These are phyloP conservation scores for Mucor indicus DNA, from an alignment of 371 early-diverging fungal species.

Conservation along the genomic window DNA sequence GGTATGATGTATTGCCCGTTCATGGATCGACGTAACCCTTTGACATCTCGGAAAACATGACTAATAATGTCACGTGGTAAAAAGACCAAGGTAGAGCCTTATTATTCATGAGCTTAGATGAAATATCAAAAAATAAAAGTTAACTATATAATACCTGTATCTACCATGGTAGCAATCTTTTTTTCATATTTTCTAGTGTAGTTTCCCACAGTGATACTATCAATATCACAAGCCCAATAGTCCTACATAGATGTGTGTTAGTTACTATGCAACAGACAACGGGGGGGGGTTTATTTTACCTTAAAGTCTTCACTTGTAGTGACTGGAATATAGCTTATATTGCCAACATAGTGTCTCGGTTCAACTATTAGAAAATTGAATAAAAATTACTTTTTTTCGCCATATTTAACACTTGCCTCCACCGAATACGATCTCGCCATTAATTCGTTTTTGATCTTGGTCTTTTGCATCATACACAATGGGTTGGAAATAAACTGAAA, in stretches of 20 bases:
- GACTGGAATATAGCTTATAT: constrained; percentile 27
- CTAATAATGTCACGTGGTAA: constrained; percentile 25
- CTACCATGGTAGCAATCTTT: constrained; percentile 25
- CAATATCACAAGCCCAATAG: constrained; percentile 44
- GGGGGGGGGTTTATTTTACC: too few species aligned
- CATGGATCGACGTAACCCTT: constrained; percentile 13
- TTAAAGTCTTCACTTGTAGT: constrained; percentile 16
- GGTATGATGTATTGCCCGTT: constrained; percentile 35
- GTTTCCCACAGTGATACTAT: constrained; percentile 24
- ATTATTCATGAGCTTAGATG: too few species aligned
- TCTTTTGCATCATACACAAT: constrained; percentile 4
- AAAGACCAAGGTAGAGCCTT: constrained; percentile 37
- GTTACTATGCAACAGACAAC: too few species aligned
- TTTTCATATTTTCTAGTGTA: constrained; percentile 3
- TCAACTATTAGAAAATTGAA: too few species aligned
- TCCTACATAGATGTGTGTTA: too few species aligned
- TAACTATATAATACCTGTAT: too few species aligned
- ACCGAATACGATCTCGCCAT: constrained; percentile 44
- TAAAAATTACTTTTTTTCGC: neutral
- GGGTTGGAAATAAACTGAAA: constrained; percentile 42
- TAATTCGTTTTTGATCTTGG: constrained; percentile 16
- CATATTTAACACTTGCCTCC: constrained; percentile 20
- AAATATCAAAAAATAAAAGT: too few species aligned
- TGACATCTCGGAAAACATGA: constrained; percentile 12
- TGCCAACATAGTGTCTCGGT: constrained; percentile 15